Evolutionary conservation across 2,329 filamentous ascomycete genomes (phyloP).

Genomic region (Aspergillus floridensis): DNA sequence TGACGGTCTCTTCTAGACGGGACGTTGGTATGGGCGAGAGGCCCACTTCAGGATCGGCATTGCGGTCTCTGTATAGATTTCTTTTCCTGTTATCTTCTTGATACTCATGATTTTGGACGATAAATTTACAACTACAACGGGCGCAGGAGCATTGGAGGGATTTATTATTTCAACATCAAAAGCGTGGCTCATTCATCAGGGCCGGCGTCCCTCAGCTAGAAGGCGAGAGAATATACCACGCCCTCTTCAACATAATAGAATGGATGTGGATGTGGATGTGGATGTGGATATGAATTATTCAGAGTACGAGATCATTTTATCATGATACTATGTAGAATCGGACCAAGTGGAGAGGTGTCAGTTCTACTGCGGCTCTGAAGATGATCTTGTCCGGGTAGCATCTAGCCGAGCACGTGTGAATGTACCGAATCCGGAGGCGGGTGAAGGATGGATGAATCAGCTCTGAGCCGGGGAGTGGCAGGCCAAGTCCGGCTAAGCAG

Average conservation of each 20-base stretch:
- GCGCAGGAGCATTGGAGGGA: neutral
- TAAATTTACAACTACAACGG: neutral
- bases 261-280: neutral
- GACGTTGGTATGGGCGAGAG: neutral
- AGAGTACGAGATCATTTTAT: neutral
- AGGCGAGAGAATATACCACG: neutral
- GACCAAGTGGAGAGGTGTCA: neutral
- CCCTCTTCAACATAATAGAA: slow-evolving; percentile 1
- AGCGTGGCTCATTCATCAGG: slow-evolving; percentile 10
- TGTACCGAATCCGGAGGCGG: neutral
- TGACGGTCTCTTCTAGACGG: slow-evolving; percentile 78
- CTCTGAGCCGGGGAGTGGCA: neutral
- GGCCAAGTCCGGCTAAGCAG: slow-evolving; percentile 4
- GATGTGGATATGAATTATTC: neutral
- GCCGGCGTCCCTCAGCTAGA: neutral
- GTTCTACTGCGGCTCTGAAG: neutral
- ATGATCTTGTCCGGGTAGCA: neutral
- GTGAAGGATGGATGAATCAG: slow-evolving; percentile 1
- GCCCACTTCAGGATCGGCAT: neutral
- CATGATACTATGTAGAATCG: neutral
- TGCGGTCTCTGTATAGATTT: neutral
- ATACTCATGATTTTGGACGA: neutral
- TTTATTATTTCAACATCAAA: slow-evolving; percentile 12
- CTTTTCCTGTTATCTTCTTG: neutral
- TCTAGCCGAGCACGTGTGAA: neutral